A percentile compares a stretch with the other conserved stretches of the same genome.
phyloP scores from a whole-genome alignment of 805 yeast genomes.

The Ogataea pilisensis region DNA sequence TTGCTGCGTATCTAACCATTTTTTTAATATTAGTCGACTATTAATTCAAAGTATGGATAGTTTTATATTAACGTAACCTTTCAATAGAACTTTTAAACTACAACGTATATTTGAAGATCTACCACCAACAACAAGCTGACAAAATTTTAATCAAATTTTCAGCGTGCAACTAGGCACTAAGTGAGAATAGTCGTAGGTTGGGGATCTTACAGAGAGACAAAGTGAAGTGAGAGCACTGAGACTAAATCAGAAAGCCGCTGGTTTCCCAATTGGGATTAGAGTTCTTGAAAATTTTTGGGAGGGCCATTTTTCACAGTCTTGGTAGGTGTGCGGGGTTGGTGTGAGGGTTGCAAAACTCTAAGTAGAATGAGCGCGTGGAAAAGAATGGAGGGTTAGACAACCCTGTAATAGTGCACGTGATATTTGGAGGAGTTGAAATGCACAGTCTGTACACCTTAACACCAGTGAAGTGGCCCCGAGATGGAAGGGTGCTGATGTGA shows the following conservation, averaged over 20 bases:
- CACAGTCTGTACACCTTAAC: no score
- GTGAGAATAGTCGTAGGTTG: background rate
- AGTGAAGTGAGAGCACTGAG: background rate
- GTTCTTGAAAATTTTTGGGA: background rate
- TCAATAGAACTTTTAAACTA: no score
- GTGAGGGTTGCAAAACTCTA: background rate
- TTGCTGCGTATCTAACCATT: slow-evolving; percentile 99
- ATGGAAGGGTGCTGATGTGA: no score
- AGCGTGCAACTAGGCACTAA: background rate
- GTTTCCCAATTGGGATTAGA: background rate
- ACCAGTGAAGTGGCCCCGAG: no score
- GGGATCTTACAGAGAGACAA: slow-evolving; percentile 2
- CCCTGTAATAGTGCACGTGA: background rate
- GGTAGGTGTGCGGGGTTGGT: background rate
- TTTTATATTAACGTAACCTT: background rate
- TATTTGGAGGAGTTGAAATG: no score
- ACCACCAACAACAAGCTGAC: no score
- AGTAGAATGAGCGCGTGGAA: no score
- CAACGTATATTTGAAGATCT: no score
- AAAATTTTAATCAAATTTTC: background rate
- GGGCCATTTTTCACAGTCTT: background rate
- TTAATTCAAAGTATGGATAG: background rate
- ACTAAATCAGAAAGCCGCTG: background rate
- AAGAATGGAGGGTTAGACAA: background rate
- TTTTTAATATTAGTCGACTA: slow-evolving; percentile 16